Evolutionary conservation across 352 stramenopile genomes (phyloP).

Genomic region (Phytophthora capsici): DNA sequence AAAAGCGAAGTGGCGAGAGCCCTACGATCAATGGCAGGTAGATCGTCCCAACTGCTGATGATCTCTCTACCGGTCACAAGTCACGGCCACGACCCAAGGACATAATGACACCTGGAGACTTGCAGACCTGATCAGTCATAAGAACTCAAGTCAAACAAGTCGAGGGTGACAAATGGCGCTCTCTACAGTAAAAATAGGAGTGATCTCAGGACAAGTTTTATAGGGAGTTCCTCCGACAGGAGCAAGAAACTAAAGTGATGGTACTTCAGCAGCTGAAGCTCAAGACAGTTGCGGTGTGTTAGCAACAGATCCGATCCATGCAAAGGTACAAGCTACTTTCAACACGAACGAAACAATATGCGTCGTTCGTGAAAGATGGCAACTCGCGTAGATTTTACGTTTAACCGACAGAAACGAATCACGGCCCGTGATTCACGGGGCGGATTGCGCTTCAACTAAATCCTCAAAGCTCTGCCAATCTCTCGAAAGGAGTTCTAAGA

Average conservation of each 20-base stretch:
- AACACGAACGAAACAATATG: neutral
- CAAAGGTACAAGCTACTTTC: neutral
- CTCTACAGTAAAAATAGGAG: conserved; percentile 17
- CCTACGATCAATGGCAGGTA: neutral
- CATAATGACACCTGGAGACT: conserved; percentile 11
- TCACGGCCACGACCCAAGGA: neutral
- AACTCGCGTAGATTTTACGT: too few species aligned
- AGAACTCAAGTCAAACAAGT: conserved; percentile 18
- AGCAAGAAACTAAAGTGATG: too few species aligned
- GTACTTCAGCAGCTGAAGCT: neutral
- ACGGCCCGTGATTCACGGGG: too few species aligned
- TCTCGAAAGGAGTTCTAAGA: conserved; percentile 6
- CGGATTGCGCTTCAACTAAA: too few species aligned
- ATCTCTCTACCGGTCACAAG: conserved; percentile 10
- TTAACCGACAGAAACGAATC: too few species aligned
- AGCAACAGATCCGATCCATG: neutral
- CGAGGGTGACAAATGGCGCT: neutral
- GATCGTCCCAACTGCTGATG: conserved; percentile 8
- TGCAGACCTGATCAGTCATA: conserved; percentile 29
- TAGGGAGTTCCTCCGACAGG: neutral
- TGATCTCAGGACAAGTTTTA: conserved; percentile 4
- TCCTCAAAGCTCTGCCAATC: too few species aligned
- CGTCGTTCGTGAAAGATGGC: too few species aligned
- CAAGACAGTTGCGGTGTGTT: neutral
- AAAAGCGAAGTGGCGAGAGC: conserved; percentile 33